Base-by-base conservation (phyloP, 2,329 filamentous ascomycete genomes). In the Fusarium poae region DNA sequence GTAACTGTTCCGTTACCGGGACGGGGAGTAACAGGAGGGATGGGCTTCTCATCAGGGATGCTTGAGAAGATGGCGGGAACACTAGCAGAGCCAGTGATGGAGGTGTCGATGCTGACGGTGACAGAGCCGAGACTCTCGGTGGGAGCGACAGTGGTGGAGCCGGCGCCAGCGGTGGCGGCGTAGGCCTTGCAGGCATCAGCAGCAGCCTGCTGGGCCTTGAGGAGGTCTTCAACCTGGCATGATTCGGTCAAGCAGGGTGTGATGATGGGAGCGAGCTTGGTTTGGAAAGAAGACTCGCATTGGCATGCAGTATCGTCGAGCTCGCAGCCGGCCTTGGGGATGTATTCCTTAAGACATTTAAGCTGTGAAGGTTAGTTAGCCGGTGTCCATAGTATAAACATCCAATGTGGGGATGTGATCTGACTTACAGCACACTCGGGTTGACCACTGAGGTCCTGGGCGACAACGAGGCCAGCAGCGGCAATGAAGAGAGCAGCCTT, bases 381-480 rank as follows among this genome's bases (percentile, higher is more conserved):
- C n/a, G 40, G 25, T 18, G n/a, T 16, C 40, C 39, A 42, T n/a
- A 21, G 21, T 32, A 25, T 21, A 18, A 21, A 21, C 39, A 40
- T 18, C 3, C 11, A 32, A 12, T 20, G 25, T 27, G n/a, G 39
- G n/a, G 30, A 23, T 49, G 16, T 15, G 42, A 40, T 42, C n/a
- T 15, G 11, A 77, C 81, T 65, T 79, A 84, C 82, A 70, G 81
- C 80, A 68, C 82, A 83, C 7, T 70, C 20, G 46, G 81, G 79
- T 57, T 79, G 67, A 37, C 74, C 77, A 27, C 63, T 40, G 50
- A 82, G 74, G 68, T 79, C 67, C 72, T 82, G 80, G 32, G 80
- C 81, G 50, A 77, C 76, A 42, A 76, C 80, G 37, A 82, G 63
- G 74, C 79, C 75, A 49, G 74, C 76, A 39, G 72, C 68, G 59